Conservation (phyloP, 768 basidiomycete genomes). For the Austroboletus festivus region DNA sequence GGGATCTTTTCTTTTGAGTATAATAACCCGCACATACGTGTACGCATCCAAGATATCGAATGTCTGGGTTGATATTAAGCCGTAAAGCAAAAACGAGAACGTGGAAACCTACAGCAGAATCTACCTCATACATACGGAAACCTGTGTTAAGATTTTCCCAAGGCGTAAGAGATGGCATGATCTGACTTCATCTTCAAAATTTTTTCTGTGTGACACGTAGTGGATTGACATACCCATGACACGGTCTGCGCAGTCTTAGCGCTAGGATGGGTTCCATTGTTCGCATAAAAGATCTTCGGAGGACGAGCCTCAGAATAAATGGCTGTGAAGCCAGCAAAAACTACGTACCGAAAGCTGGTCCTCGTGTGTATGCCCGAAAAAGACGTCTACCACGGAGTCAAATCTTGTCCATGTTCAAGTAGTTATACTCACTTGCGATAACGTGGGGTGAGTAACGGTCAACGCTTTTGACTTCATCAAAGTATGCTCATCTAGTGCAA, state of each 20-base stretch:
- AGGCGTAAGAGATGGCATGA: constrained; percentile 61
- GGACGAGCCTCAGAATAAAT: not conserved
- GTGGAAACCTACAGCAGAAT: constrained; percentile 35
- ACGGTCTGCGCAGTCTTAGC: constrained; percentile 51
- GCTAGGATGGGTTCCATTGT: constrained; percentile 60
- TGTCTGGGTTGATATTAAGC: constrained; percentile 39
- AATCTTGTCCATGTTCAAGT: not conserved
- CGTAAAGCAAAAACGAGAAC: not conserved
- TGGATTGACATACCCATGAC: constrained; percentile 40
- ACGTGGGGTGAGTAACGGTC: constrained; percentile 48
- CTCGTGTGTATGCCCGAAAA: constrained; percentile 73
- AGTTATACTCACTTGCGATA: constrained; percentile 37
- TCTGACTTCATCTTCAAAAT: not conserved
- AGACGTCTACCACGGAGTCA: constrained; percentile 44
- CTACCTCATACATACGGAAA: constrained; percentile 47
- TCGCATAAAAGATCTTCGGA: constrained; percentile 61
- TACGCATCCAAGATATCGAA: constrained; percentile 73
- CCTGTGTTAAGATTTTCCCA: constrained; percentile 69
- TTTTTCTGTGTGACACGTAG: too few relatives aligned
- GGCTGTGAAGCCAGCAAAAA: too few relatives aligned
- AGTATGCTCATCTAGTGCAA: not conserved
- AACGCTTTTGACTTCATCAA: constrained; percentile 27
- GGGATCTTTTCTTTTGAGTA: not conserved
- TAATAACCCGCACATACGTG: constrained; percentile 52
- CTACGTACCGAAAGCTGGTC: constrained; percentile 56